Percentiles rank a stretch among this genome's conserved stretches.
phyloP scores from a whole-genome alignment of 2,329 filamentous ascomycete species.

The Pestalotiopsis sp. region DNA sequence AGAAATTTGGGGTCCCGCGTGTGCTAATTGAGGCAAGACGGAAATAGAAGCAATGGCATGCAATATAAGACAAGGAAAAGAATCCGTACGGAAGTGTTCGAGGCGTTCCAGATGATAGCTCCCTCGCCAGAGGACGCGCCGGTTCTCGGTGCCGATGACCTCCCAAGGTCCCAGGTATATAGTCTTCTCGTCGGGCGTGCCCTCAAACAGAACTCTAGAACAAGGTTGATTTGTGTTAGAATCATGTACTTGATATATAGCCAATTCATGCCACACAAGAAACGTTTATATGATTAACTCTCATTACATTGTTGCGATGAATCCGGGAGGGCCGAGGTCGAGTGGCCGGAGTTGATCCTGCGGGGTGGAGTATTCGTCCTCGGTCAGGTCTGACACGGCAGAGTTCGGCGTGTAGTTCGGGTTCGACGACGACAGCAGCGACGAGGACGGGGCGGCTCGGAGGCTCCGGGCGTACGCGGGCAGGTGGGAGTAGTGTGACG shows the following conservation, averaged over 20 bases:
- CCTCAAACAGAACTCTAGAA: conserved; percentile 49
- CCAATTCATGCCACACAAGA: neutral
- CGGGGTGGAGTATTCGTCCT: conserved; percentile 37
- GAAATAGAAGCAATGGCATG: too few species aligned
- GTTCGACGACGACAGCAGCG: conserved; percentile 31
- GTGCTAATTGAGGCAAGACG: neutral
- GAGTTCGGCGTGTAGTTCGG: conserved; percentile 48
- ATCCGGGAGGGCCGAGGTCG: conserved; percentile 53
- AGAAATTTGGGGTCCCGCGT: neutral
- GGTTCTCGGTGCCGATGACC: conserved; percentile 45
- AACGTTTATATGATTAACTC: neutral
- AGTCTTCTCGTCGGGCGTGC: conserved; percentile 47
- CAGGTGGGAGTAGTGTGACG: conserved; percentile 40
- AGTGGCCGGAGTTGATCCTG: conserved; percentile 43
- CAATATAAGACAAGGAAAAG: neutral
- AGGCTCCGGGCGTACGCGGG: conserved; percentile 39
- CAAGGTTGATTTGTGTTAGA: neutral
- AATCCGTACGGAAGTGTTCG: conserved; percentile 48
- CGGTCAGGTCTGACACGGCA: conserved; percentile 42
- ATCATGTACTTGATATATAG: neutral
- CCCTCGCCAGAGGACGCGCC: conserved; percentile 53
- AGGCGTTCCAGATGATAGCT: conserved; percentile 52
- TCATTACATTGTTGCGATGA: conserved; percentile 54
- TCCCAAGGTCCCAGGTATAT: conserved; percentile 56
- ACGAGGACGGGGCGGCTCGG: conserved; percentile 29